phyloP scores from a whole-genome alignment of 169 alveolate genomes.

The Theileria orientalis region DNA sequence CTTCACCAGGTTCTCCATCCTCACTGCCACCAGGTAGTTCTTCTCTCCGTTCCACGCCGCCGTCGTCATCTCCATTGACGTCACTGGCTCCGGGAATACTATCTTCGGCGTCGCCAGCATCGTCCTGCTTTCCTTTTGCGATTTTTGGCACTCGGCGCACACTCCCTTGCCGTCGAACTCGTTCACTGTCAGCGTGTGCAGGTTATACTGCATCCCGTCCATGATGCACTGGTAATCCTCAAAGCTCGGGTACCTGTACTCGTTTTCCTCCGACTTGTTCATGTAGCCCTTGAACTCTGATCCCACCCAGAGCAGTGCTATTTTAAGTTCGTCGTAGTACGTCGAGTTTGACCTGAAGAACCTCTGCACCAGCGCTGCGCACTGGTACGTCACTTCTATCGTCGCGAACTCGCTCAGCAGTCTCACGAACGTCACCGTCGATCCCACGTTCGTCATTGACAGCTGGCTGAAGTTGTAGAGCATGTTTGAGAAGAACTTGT shows the following conservation, averaged over 20 bases:
- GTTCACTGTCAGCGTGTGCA: conserved; percentile 22
- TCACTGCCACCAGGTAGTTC: conserved; percentile 48
- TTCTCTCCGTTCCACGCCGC: conserved; percentile 28
- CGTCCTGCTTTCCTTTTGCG: conserved; percentile 26
- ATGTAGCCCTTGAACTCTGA: conserved; percentile 12
- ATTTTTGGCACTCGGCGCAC: conserved; percentile 34
- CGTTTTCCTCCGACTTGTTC: background rate
- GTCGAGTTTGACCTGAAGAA: conserved; percentile 19
- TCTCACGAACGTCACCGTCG: conserved; percentile 34
- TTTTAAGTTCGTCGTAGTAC: conserved; percentile 32
- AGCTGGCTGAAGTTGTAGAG: conserved; percentile 55
- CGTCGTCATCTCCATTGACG: conserved; percentile 45
- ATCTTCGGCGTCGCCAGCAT: conserved; percentile 38
- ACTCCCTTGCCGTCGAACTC: conserved; percentile 22
- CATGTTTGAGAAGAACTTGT: conserved; percentile 46
- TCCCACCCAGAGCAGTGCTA: conserved; percentile 46
- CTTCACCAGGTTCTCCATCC: conserved; percentile 38
- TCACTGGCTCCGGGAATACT: conserved; percentile 36
- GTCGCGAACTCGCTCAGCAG: conserved; percentile 40
- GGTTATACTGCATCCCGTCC: conserved; percentile 52
- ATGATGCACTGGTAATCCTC: conserved; percentile 55
- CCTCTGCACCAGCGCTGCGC: conserved; percentile 36
- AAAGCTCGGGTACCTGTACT: conserved; percentile 19
- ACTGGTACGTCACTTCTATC: conserved; percentile 49
- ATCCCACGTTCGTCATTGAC: conserved; percentile 57